phyloP scores from a whole-genome alignment of 305 asterid genomes.

The Ilex paraguariensis region DNA sequence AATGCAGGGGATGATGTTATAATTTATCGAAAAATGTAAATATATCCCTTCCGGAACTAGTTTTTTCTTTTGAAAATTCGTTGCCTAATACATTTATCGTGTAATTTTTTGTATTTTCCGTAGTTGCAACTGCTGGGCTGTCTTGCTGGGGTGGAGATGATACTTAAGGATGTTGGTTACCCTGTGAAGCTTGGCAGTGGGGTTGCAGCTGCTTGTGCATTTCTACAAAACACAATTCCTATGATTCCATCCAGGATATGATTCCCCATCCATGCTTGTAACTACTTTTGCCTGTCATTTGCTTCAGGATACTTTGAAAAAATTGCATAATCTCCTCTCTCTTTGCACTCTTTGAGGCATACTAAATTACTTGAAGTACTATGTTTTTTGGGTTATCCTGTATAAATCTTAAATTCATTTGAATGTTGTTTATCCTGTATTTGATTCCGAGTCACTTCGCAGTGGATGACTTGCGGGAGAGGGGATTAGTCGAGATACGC shows the following conservation, averaged over 20 bases:
- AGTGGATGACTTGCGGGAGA: background rate
- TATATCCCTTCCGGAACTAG: too few relatives aligned
- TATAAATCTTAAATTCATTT: background rate
- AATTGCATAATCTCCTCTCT: constrained; percentile 23
- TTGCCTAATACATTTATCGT: too few relatives aligned
- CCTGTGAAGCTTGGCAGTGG: constrained; percentile 92
- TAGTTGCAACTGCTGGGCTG: constrained; percentile 97
- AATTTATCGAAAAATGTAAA: too few relatives aligned
- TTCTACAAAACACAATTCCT: constrained; percentile 79
- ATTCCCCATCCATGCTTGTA: constrained; percentile 20
- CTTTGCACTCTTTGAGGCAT: background rate
- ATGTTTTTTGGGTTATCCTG: background rate
- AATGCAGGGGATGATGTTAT: too few relatives aligned
- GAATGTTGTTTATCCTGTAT: background rate
- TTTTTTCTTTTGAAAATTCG: too few relatives aligned
- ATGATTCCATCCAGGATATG: constrained; percentile 92
- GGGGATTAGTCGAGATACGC: background rate
- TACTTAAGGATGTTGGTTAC: constrained; percentile 86
- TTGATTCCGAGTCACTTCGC: background rate
- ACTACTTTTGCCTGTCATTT: constrained; percentile 15
- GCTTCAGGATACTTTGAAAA: constrained; percentile 37
- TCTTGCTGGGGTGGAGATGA: constrained; percentile 99
- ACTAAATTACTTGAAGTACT: too few relatives aligned
- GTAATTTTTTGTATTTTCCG: background rate
- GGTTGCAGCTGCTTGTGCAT: constrained; percentile 91